Percentiles rank a stretch among this genome's conserved stretches.
These are phyloP conservation scores for Pythium pyrilobum DNA, from an alignment of 352 stramenopile genomes.

Conservation along the genomic window DNA sequence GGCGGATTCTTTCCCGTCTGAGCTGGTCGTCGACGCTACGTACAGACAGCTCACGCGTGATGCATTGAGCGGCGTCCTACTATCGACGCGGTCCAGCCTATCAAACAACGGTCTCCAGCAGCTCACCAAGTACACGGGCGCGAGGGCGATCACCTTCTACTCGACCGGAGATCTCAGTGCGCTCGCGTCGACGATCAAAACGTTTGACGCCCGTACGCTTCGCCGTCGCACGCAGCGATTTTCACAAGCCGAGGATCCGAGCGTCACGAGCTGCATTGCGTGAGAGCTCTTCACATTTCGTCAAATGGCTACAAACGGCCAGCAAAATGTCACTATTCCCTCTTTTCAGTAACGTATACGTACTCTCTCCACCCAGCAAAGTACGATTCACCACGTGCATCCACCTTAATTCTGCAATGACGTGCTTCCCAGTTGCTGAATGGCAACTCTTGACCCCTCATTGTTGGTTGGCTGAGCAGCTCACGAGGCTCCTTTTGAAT, in stretches of 20 bases:
- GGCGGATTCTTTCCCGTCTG: neutral
- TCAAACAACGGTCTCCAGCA: neutral
- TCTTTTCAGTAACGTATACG: neutral
- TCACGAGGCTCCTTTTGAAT: neutral
- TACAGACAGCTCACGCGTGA: constrained; percentile 22
- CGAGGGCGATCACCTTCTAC: constrained; percentile 14
- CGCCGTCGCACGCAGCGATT: constrained; percentile 6
- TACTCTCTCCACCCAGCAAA: neutral
- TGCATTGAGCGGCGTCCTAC: constrained; percentile 14
- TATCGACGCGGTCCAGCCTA: constrained; percentile 3
- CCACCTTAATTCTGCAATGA: constrained; percentile 3
- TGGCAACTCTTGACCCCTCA: constrained; percentile 7
- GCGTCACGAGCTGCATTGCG: neutral
- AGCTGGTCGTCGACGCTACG: constrained; percentile 13
- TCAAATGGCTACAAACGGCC: constrained; percentile 4
- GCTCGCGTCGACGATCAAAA: neutral
- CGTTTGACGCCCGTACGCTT: constrained; percentile 5
- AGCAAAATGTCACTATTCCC: constrained; percentile 7
- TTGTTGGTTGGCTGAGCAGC: constrained; percentile 17
- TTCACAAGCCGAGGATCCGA: neutral
- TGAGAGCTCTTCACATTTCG: neutral
- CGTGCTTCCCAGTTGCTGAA: neutral
- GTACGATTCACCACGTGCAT: neutral
- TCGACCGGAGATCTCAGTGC: constrained; percentile 13
- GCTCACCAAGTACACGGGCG: constrained; percentile 15